Evolutionary conservation across 164 flowering plant genomes (phyloP), one percentile per base, ranked within the genome.

Genomic region (Umbellularia californica): DNA sequence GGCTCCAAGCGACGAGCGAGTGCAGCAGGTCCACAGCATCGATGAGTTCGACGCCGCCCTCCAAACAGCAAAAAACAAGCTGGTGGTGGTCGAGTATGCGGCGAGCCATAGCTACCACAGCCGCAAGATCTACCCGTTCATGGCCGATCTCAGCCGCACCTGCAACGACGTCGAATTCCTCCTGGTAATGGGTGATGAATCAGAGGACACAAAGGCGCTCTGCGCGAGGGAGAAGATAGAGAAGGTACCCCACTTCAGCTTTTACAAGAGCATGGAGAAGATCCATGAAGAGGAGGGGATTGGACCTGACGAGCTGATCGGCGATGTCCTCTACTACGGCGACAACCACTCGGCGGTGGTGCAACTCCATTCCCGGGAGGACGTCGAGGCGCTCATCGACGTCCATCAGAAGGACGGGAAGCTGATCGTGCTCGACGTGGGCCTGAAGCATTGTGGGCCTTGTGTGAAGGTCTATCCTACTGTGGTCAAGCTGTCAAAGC

Each of bases 381-480:
- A 92, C 64, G 95, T 92, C 50, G 88, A 91, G 86, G 83, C 77
- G 75, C 72, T 95, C 83, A 90, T 95, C 1, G 82, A 68, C 1
- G 88, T 82, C 6, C 92, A 90, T 70, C 85, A 81, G 69, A 73
- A 6, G 1, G 97, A 85, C 65, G 68, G 78, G 30, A 92, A 90
- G 82, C 81, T 95, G 82, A 75, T 95, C 6, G 98, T 92, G 9
- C 90, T 95, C 1, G 97, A 95, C 69, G 97, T 95, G 41, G 97
- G 98, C 35, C 76, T 95, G 76, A 95, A 95, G 81, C 94, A 95
- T 68, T 95, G 97, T 71, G 98, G 98, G n/a, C 97, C 97, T 1
- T 95, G 98, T 77, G 98, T 95, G 50, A 91, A 95, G 88, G 97
- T 95, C 1, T 95, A 93, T 77, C 97, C 98, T 22, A 91, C 95